Evolutionary conservation across 129 eudicot species (phyloP).

Genomic region (Flaveria ramosissima): DNA sequence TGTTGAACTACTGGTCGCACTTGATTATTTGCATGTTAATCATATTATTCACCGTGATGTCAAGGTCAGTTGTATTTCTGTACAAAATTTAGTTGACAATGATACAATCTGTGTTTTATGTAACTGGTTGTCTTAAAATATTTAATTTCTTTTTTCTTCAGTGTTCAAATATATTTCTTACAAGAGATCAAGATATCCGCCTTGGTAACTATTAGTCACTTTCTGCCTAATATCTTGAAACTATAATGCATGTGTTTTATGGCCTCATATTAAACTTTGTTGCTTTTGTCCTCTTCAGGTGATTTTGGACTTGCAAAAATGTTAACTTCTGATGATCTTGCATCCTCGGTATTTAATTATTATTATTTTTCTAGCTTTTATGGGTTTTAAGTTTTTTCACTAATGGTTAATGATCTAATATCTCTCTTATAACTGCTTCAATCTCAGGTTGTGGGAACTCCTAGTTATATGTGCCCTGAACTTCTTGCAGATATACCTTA

Average conservation of each 20-base stretch:
- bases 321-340: constrained; percentile 86
- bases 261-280: neutral
- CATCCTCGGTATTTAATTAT: constrained; percentile 77
- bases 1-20: constrained; percentile 85
- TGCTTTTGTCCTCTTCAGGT: constrained; percentile 49
- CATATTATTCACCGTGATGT: constrained; percentile 98
- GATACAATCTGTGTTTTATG: neutral
- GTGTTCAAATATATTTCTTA: constrained; percentile 95
- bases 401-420: constrained; percentile 19
- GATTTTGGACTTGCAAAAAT: constrained; percentile 99
- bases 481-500: constrained; percentile 99
- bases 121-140: constrained; percentile 19
- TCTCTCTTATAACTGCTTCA: neutral
- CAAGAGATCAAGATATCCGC: constrained; percentile 87
- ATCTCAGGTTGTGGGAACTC: constrained; percentile 94
- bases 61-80: constrained; percentile 55
- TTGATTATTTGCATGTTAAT: constrained; percentile 87
- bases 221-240: constrained; percentile 9
- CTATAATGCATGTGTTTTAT: neutral
- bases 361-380: neutral
- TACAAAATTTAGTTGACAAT: neutral
- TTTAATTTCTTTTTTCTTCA: constrained; percentile 36
- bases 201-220: constrained; percentile 51
- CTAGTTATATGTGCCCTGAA: constrained; percentile 98
- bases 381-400: neutral